These are phyloP conservation scores for Breynia disticha DNA, from an alignment of 441 rosid genomes.

Conservation along the genomic window DNA sequence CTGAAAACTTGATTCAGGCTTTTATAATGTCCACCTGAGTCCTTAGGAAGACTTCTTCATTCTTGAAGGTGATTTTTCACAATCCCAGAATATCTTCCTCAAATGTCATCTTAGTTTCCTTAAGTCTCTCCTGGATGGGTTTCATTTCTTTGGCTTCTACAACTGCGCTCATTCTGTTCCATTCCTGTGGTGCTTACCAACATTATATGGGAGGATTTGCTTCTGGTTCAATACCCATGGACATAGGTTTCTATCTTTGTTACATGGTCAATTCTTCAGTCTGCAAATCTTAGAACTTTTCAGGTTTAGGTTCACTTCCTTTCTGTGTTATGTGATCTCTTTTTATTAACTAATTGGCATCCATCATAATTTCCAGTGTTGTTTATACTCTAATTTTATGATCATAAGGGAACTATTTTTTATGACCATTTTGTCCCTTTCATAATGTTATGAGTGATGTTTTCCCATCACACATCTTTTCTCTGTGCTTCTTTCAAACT, in stretches of 20 bases:
- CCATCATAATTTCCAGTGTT: conserved; percentile 27
- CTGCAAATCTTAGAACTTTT: conserved; percentile 35
- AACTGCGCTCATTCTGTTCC: conserved; percentile 30
- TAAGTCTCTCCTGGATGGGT: conserved; percentile 31
- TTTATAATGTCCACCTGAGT: conserved; percentile 84
- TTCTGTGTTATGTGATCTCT: conserved; percentile 29
- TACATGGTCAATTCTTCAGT: conserved; percentile 22
- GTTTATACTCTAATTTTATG: conserved; percentile 24
- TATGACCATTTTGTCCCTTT: conserved; percentile 17
- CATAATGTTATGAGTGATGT: conserved; percentile 2
- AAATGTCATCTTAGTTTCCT: conserved; percentile 29
- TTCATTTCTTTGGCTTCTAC: conserved; percentile 28
- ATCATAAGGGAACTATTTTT: conserved; percentile 19
- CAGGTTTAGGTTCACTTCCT: conserved; percentile 40
- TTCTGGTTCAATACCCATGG: conserved; percentile 26
- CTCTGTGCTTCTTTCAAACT: conserved; percentile 18
- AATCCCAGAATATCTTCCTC: conserved; percentile 24
- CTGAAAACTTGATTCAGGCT: conserved; percentile 95
- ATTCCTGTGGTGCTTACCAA: conserved; percentile 28
- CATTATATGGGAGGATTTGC: conserved; percentile 28
- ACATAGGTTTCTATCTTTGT: conserved; percentile 26
- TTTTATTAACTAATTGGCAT: conserved; percentile 23
- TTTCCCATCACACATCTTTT: conserved; percentile 15
- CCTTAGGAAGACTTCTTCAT: conserved; percentile 3
- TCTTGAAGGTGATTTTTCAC: conserved; percentile 26